Conservation (phyloP, 1,284 basidiomycete genomes). For the Testicularia cyperi region DNA sequence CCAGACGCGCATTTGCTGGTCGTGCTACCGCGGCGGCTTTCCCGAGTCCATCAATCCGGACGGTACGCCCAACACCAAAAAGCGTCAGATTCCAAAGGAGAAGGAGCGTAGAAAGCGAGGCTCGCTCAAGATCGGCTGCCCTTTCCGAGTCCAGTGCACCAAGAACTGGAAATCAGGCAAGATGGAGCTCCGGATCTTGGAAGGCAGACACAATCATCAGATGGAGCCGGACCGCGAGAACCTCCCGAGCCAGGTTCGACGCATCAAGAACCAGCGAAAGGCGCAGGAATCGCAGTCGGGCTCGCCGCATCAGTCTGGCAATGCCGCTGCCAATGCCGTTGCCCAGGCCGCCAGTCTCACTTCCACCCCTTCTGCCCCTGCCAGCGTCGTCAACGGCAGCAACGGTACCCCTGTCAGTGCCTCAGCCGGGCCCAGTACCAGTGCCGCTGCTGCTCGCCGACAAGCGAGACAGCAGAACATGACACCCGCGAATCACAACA, state of each 20-base stretch:
- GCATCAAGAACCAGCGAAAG: constrained; percentile 29
- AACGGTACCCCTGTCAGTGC: neutral
- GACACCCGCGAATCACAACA: constrained; percentile 3
- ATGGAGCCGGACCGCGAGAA: constrained; percentile 36
- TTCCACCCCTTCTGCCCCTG: constrained; percentile 1
- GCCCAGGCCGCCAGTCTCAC: constrained; percentile 27
- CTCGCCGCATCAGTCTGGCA: constrained; percentile 9
- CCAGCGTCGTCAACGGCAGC: neutral
- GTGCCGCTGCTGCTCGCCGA: too few species aligned
- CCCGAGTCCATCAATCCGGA: constrained; percentile 32
- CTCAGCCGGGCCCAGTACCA: too few species aligned
- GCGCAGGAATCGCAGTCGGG: constrained; percentile 4
- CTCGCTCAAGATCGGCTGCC: constrained; percentile 39
- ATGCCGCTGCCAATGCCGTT: constrained; percentile 24
- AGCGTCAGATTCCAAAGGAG: constrained; percentile 37
- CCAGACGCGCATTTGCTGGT: constrained; percentile 41
- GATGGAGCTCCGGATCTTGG: constrained; percentile 36
- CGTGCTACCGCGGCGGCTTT: constrained; percentile 35
- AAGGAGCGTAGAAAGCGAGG: constrained; percentile 36
- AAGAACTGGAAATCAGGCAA: constrained; percentile 42
- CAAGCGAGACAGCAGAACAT: constrained; percentile 1
- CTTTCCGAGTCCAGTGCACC: constrained; percentile 36
- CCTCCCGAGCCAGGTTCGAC: constrained; percentile 27
- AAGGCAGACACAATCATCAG: constrained; percentile 36
- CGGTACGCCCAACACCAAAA: constrained; percentile 35